Evolutionary conservation across 306 rosid genomes (phyloP).

Genomic region (Luffa acutangula): DNA sequence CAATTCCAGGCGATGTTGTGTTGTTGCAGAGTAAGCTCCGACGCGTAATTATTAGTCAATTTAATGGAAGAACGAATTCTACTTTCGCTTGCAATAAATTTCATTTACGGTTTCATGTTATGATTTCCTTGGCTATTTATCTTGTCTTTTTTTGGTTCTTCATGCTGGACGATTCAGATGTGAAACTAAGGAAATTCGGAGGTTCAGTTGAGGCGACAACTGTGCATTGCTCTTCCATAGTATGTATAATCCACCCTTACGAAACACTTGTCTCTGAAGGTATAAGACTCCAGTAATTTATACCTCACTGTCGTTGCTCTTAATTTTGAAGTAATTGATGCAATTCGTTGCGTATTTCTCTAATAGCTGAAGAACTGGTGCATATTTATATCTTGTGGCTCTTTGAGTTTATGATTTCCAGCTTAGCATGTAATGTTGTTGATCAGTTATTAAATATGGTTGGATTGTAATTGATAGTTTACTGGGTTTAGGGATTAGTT

Average conservation of each 20-base stretch:
- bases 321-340: not conserved
- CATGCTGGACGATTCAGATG: conserved; percentile 25
- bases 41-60: not conserved
- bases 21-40: conserved; percentile 42
- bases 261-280: conserved; percentile 54
- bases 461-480: not conserved
- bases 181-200: conserved; percentile 55
- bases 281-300: not conserved
- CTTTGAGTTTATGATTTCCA: not conserved
- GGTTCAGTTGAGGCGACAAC: conserved; percentile 55
- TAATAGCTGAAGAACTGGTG: not conserved
- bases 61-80: not conserved
- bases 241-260: conserved; percentile 40
- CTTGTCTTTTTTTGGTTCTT: not conserved
- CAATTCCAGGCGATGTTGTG: conserved; percentile 43
- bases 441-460: not conserved
- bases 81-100: not conserved
- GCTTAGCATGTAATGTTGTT: not conserved
- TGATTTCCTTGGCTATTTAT: not conserved
- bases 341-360: not conserved
- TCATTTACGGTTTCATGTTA: not conserved
- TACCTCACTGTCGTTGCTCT: not conserved
- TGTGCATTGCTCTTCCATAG: conserved; percentile 56
- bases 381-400: not conserved
- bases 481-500: not conserved